A percentile compares a stretch with the other conserved stretches of the same genome.
phyloP scores from a whole-genome alignment of 2,329 filamentous ascomycete genomes.

The Magnaporthiopsis poae region DNA sequence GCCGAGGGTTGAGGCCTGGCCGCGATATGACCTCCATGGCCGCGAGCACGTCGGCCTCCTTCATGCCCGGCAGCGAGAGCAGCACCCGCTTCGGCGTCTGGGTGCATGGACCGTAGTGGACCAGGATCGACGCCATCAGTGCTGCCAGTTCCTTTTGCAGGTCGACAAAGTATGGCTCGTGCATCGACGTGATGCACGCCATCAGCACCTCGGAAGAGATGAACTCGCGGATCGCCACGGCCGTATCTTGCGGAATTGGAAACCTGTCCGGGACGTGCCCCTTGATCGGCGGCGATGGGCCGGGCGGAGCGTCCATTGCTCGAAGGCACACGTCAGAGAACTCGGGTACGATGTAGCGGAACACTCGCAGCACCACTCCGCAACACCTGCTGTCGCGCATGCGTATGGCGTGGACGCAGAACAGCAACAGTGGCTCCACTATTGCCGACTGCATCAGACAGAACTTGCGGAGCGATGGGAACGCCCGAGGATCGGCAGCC shows the following conservation, averaged over 20 bases:
- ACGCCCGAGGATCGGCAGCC: conserved; percentile 23
- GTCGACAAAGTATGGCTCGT: conserved; percentile 94
- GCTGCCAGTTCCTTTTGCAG: conserved; percentile 84
- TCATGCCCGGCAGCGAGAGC: conserved; percentile 70
- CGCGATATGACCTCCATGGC: conserved; percentile 52
- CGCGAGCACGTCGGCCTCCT: conserved; percentile 54
- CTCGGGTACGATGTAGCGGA: conserved; percentile 73
- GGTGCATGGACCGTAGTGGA: conserved; percentile 61
- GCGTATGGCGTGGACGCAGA: conserved; percentile 80
- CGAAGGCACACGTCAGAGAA: conserved; percentile 37
- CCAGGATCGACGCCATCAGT: conserved; percentile 76
- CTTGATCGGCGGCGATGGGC: neutral
- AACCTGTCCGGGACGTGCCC: conserved; percentile 18
- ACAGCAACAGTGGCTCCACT: conserved; percentile 79
- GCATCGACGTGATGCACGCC: conserved; percentile 78
- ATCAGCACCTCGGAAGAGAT: conserved; percentile 82
- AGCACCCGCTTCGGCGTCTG: conserved; percentile 65
- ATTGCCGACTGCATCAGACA: conserved; percentile 69
- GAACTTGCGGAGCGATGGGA: conserved; percentile 64
- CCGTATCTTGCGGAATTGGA: conserved; percentile 42
- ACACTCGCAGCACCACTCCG: conserved; percentile 73
- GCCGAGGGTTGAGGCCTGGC: conserved; percentile 53
- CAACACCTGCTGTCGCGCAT: conserved; percentile 87
- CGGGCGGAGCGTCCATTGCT: neutral
- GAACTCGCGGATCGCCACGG: conserved; percentile 71